Conservation (phyloP, 768 basidiomycete genomes). For the Pleurotus tuber-regium region DNA sequence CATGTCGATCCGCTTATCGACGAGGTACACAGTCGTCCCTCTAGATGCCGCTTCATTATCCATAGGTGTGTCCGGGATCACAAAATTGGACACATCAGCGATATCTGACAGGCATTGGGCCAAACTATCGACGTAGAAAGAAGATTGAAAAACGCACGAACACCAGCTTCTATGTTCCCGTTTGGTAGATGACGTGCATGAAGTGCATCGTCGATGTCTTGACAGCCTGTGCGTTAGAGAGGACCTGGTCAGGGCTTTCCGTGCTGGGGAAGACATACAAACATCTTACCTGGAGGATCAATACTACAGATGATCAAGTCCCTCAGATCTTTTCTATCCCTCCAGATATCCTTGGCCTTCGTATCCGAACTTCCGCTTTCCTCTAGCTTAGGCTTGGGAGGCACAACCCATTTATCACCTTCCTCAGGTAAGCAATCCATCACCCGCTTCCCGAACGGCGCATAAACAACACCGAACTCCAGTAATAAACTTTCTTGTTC, state of each 20-base stretch:
- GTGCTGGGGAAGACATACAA: neutral
- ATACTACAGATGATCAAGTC: conserved; percentile 91
- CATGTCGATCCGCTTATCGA: conserved; percentile 99
- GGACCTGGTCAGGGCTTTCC: neutral
- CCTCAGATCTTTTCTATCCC: conserved; percentile 83
- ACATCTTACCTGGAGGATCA: conserved; percentile 79
- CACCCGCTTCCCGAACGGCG: conserved; percentile 96
- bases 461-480: conserved; percentile 94
- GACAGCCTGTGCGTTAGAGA: conserved; percentile 61
- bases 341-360: conserved; percentile 50
- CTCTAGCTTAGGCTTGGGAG: conserved; percentile 48
- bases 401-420: conserved; percentile 92
- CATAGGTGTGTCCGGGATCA: conserved; percentile 91
- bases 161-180: conserved; percentile 95
- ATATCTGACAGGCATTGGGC: conserved; percentile 60
- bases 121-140: neutral
- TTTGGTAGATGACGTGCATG: conserved; percentile 87
- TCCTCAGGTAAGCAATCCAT: conserved; percentile 85
- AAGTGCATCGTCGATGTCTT: conserved; percentile 97
- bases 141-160: conserved; percentile 65
- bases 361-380: conserved; percentile 32
- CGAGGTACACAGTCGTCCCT: conserved; percentile 96
- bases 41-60: conserved; percentile 93
- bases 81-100: conserved; percentile 97
- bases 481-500: conserved; percentile 92